phyloP scores from a whole-genome alignment of 2,329 filamentous ascomycete species.

The Cryphonectria nitschkei region DNA sequence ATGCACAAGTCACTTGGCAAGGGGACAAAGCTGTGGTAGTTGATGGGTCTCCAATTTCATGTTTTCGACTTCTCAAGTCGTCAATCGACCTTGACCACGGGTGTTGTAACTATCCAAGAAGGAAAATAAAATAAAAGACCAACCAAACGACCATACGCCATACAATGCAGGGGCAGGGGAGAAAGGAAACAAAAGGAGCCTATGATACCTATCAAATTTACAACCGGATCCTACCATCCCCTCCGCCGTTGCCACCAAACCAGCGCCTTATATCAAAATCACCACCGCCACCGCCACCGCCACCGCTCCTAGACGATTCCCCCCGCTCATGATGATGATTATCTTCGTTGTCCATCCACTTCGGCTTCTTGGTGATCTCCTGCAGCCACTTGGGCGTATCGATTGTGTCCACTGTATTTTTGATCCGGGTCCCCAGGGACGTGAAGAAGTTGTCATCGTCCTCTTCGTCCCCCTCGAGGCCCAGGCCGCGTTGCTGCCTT shows the following conservation, averaged over 20 bases:
- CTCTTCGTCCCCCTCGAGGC: constrained; percentile 48
- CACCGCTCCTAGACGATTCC: constrained; percentile 30
- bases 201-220: constrained; percentile 21
- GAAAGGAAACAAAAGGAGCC: constrained; percentile 3
- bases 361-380: constrained; percentile 74
- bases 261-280: constrained; percentile 57
- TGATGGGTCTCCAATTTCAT: neutral
- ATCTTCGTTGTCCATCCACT: constrained; percentile 74
- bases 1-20: neutral
- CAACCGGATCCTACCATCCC: constrained; percentile 42
- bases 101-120: constrained; percentile 21
- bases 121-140: neutral
- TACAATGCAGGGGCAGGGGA: neutral
- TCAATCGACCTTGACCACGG: neutral
- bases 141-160: constrained; percentile 6
- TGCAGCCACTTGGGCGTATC: constrained; percentile 83
- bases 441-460: constrained; percentile 84
- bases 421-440: constrained; percentile 80
- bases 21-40: neutral
- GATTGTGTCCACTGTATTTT: constrained; percentile 87
- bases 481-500: constrained; percentile 33
- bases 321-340: constrained; percentile 37
- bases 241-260: constrained; percentile 56
- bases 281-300: constrained; percentile 31
- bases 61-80: neutral